phyloP scores from a whole-genome alignment of 2,329 filamentous ascomycete species.

The Fusarium sp. region DNA sequence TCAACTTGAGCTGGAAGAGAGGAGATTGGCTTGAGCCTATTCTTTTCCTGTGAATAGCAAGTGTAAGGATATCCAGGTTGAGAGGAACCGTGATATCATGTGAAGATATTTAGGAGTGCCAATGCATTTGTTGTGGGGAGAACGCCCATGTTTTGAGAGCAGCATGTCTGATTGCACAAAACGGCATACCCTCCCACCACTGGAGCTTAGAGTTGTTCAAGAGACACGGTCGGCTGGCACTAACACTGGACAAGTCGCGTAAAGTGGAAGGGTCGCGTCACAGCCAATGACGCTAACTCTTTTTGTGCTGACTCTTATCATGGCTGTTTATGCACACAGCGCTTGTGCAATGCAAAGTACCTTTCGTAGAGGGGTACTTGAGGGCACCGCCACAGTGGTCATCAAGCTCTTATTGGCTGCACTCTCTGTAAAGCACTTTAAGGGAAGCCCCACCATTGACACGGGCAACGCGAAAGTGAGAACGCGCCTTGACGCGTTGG shows the following conservation, averaged over 20 bases:
- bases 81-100: not conserved
- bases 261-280: slow-evolving; percentile 13
- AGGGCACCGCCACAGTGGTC: not conserved
- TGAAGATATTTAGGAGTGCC: not conserved
- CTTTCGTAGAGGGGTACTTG: slow-evolving; percentile 1
- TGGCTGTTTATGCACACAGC: slow-evolving; percentile 8
- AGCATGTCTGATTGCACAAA: not conserved
- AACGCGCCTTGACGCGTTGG: slow-evolving; percentile 30
- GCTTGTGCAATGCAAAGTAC: slow-evolving; percentile 2
- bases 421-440: slow-evolving; percentile 18
- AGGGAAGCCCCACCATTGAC: slow-evolving; percentile 14
- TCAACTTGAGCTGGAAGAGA: not conserved
- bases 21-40: not conserved
- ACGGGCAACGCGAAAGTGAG: slow-evolving; percentile 24
- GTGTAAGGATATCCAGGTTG: not conserved
- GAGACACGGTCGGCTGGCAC: not conserved
- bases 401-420: slow-evolving; percentile 11
- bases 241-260: not conserved
- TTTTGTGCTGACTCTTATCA: not conserved
- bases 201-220: not conserved
- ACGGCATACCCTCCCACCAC: not conserved
- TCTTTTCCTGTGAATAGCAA: not conserved
- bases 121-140: not conserved
- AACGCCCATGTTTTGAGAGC: not conserved
- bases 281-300: not conserved